Conservation (phyloP, 2,329 filamentous ascomycete genomes). For the Elsinoe ampelina region DNA sequence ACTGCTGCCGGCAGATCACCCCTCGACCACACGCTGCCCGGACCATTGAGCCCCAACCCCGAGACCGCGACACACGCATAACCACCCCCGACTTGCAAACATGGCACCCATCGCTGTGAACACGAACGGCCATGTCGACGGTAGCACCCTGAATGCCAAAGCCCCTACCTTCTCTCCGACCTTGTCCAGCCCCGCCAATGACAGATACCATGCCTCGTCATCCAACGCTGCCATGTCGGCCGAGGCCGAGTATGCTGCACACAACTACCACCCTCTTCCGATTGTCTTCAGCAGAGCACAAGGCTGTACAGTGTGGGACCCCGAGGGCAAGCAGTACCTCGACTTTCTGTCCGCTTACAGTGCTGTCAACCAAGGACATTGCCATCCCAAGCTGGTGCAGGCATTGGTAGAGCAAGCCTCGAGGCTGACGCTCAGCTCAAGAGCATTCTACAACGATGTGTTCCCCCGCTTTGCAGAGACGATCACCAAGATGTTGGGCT, state of each 20-base stretch:
- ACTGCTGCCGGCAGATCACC: not conserved
- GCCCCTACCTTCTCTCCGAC: conserved; percentile 32
- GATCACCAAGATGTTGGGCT: conserved; percentile 78
- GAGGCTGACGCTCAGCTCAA: conserved; percentile 80
- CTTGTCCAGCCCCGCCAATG: conserved; percentile 27
- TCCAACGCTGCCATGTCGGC: conserved; percentile 68
- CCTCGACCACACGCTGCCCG: not conserved
- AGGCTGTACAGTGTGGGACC: conserved; percentile 90
- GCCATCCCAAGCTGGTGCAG: conserved; percentile 90
- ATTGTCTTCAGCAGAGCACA: conserved; percentile 82
- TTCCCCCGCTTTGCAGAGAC: conserved; percentile 94
- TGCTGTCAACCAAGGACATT: conserved; percentile 96
- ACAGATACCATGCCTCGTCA: conserved; percentile 62
- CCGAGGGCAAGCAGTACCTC: conserved; percentile 88
- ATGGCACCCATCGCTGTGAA: conserved; percentile 31
- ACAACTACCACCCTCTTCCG: conserved; percentile 97
- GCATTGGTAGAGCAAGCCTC: conserved; percentile 81
- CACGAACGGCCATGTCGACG: conserved; percentile 20
- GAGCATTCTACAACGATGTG: conserved; percentile 97
- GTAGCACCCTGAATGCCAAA: conserved; percentile 31
- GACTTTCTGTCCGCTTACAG: conserved; percentile 98
- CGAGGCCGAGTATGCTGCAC: conserved; percentile 79
- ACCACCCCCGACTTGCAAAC: conserved; percentile 14
- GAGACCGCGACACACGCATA: not conserved
- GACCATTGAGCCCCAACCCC: not conserved